These are phyloP conservation scores for Desmodesmus armatus DNA, from an alignment of 139 green algal genomes.

Conservation along the genomic window DNA sequence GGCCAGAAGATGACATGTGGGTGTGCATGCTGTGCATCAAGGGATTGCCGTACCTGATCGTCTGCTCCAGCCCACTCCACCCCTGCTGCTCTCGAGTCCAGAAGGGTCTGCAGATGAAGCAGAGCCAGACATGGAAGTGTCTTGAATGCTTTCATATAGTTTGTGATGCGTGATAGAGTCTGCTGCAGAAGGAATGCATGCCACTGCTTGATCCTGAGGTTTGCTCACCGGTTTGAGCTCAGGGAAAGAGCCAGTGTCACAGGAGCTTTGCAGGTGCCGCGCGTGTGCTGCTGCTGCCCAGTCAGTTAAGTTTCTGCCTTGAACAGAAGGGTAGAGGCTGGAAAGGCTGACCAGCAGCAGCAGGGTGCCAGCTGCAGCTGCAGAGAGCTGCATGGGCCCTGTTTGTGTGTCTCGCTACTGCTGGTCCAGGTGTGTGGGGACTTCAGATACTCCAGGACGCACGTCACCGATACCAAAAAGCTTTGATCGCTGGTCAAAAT, in stretches of 20 bases:
- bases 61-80: conserved; percentile 46
- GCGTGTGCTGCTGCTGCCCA: neutral
- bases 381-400: conserved; percentile 42
- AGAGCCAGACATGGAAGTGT: neutral
- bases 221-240: conserved; percentile 33
- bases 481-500: conserved; percentile 32
- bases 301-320: conserved; percentile 41
- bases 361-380: conserved; percentile 60
- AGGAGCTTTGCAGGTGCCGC: conserved; percentile 22
- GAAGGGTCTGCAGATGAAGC: conserved; percentile 10
- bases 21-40: too few species aligned
- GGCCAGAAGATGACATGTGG: too few species aligned
- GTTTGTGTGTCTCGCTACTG: conserved; percentile 26
- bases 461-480: conserved; percentile 18
- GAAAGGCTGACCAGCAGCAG: conserved; percentile 48
- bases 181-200: neutral
- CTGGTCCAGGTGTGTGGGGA: conserved; percentile 62
- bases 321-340: conserved; percentile 41
- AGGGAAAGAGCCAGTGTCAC: conserved; percentile 19
- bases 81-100: conserved; percentile 24
- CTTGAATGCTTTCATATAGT: neutral
- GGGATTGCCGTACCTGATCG: conserved; percentile 46
- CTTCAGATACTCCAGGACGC: conserved; percentile 50
- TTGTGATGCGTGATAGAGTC: neutral
- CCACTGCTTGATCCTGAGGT: neutral